phyloP scores from a whole-genome alignment of 169 alveolate species.

The Plasmodium vivax region DNA sequence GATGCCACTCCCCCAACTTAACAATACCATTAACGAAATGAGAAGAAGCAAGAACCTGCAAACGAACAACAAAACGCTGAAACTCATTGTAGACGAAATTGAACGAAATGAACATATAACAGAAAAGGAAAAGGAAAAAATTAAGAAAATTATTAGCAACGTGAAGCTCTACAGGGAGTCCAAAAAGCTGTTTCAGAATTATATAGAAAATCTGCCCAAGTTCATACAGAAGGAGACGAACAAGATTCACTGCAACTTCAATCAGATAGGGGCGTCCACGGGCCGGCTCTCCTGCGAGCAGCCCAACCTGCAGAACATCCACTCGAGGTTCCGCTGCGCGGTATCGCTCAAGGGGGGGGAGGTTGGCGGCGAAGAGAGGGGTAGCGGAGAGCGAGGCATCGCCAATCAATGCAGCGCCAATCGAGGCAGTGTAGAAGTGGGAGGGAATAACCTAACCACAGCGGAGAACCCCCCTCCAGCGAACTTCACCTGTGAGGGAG shows the following conservation, averaged over 20 bases:
- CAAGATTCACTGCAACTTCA: conserved; percentile 72
- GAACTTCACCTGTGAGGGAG: neutral
- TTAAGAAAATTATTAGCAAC: conserved; percentile 63
- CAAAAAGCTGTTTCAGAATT: conserved; percentile 62
- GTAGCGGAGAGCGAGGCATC: no score
- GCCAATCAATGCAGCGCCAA: no score
- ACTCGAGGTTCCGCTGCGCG: conserved; percentile 68
- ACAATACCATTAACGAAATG: conserved; percentile 68
- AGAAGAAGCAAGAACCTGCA: conserved; percentile 28
- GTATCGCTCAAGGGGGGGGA: conserved; percentile 15
- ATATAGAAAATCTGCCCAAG: conserved; percentile 71
- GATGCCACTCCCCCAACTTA: neutral
- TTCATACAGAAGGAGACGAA: conserved; percentile 73
- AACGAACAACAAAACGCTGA: conserved; percentile 63
- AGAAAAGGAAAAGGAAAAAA: conserved; percentile 55
- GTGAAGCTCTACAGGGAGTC: conserved; percentile 73
- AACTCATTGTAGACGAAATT: conserved; percentile 58
- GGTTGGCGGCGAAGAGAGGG: neutral
- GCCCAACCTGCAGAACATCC: conserved; percentile 82
- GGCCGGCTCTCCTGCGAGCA: conserved; percentile 81
- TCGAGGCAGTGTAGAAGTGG: neutral
- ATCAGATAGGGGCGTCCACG: conserved; percentile 82
- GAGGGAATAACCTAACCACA: no score
- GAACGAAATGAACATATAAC: conserved; percentile 22
- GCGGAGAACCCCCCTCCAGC: neutral